Conservation (phyloP, 345 rosid species). For the Conringia planisiliqua region DNA sequence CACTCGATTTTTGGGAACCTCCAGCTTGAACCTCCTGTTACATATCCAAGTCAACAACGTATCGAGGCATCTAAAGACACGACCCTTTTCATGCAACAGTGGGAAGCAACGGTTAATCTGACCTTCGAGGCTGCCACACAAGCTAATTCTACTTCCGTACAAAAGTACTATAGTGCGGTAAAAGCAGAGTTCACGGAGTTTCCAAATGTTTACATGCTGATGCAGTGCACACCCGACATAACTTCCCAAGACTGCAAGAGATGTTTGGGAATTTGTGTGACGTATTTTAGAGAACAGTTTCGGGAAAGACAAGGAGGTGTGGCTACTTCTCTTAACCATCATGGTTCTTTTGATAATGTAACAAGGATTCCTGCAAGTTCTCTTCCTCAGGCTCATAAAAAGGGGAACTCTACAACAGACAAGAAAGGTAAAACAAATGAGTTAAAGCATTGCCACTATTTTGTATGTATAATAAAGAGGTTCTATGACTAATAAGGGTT, state of each 20-base stretch:
- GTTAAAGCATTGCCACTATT: not conserved
- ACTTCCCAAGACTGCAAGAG: not conserved
- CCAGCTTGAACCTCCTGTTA: not conserved
- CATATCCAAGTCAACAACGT: not conserved
- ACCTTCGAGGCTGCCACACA: not conserved
- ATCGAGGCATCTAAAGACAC: not conserved
- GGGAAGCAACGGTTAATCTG: not conserved
- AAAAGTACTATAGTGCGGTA: not conserved
- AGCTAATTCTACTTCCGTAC: not conserved
- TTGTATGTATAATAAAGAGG: not conserved
- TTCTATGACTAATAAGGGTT: not conserved
- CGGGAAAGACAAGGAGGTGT: not conserved
- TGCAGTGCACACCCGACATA: conserved; percentile 19
- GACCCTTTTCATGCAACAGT: not conserved
- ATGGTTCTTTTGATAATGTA: not conserved
- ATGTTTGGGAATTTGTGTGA: not conserved
- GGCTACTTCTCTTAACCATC: not conserved
- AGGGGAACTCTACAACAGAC: not conserved
- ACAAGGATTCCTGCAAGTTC: not conserved
- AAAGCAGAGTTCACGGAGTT: not conserved
- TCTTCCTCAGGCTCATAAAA: not conserved
- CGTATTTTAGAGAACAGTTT: not conserved
- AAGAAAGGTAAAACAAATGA: not conserved
- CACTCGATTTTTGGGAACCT: not conserved
- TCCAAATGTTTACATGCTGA: not conserved